These are phyloP conservation scores for Plasmodium coatneyi DNA, from an alignment of 169 alveolate species.

Conservation along the genomic window DNA sequence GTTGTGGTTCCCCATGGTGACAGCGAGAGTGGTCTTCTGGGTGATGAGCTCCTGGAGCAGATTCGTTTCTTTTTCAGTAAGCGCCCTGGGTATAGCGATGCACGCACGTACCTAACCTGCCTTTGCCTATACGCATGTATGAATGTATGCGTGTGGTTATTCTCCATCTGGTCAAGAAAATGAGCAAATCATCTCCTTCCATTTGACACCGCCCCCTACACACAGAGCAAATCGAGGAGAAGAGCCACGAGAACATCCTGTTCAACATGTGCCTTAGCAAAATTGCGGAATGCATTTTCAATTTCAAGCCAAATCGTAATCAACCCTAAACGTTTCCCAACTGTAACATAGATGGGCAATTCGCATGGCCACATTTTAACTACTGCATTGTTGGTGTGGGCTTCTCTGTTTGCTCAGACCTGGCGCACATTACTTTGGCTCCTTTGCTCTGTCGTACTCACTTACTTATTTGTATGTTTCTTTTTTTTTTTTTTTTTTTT, in stretches of 20 bases:
- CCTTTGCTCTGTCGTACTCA: neutral
- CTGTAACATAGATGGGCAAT: neutral
- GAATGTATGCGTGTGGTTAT: neutral
- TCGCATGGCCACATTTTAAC: neutral
- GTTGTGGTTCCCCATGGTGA: slow-evolving; percentile 1
- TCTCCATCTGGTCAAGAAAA: neutral
- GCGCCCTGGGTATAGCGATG: slow-evolving; percentile 1
- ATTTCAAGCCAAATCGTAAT: slow-evolving; percentile 50
- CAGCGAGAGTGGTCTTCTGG: slow-evolving; percentile 23
- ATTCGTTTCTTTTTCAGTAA: slow-evolving; percentile 38
- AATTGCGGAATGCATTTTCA: slow-evolving; percentile 34
- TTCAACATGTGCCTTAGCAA: slow-evolving; percentile 19
- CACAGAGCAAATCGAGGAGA: slow-evolving; percentile 52
- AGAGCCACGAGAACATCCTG: slow-evolving; percentile 3
- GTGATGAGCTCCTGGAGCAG: slow-evolving; percentile 25
- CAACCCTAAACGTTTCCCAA: neutral
- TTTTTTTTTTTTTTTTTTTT: neutral
- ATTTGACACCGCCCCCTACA: neutral
- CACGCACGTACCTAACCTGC: neutral
- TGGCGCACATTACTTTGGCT: neutral
- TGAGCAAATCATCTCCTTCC: no score
- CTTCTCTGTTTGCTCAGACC: neutral
- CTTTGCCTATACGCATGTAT: neutral
- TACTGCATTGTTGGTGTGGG: neutral
- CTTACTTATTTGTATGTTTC: slow-evolving; percentile 7